Evolutionary conservation across 2,329 filamentous ascomycete genomes (phyloP), one percentile per base, ranked within the genome.

Genomic region (Phaeosphaeria sp.): DNA sequence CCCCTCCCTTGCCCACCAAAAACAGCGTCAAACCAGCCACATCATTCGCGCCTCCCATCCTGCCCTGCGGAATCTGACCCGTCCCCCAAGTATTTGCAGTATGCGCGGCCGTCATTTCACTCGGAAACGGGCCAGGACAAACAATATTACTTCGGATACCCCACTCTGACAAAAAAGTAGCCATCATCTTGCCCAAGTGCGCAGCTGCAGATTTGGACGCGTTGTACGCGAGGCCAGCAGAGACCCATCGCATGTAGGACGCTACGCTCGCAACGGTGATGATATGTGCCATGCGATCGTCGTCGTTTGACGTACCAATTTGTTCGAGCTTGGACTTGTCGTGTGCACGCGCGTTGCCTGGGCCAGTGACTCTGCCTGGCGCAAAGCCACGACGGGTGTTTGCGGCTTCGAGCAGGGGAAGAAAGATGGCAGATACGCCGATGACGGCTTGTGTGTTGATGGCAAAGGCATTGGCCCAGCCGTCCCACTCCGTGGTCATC

Each of bases 21-120:
- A 84, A 86, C 39, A 85, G 56, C 1, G 84, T 76, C 17, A 83
- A 73, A 15, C 80, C 83, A 0, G 79, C 79, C 30, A 85, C 75
- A 59, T 86, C 83, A 42, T 82, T 79, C 10, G 71, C 63, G 4
- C 63, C 66, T 0, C 81, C 80, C 65, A 77, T 71, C 18, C 80
- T 55, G 0, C 77, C 80, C 65, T 75, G 74, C 15, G 79, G 78
- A 11, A 80, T 61, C 60, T 76, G 64, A 39, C 64, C 66, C 20
- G 74, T 69, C 0, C 72, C 71, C 53, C 69, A 82, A 13, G 56
- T 63, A 13, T 36, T 36, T 13, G 67, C 69, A 5, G 59, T 41
- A 2, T 63, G 54, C 0, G 68, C 67, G 4, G 62, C 63, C 1
- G 74, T 77, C 81, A 83, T 83, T 18, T 81, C 80, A 30, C 76